Conservation (phyloP, 2,329 filamentous ascomycete species). For the Didymella sp. region DNA sequence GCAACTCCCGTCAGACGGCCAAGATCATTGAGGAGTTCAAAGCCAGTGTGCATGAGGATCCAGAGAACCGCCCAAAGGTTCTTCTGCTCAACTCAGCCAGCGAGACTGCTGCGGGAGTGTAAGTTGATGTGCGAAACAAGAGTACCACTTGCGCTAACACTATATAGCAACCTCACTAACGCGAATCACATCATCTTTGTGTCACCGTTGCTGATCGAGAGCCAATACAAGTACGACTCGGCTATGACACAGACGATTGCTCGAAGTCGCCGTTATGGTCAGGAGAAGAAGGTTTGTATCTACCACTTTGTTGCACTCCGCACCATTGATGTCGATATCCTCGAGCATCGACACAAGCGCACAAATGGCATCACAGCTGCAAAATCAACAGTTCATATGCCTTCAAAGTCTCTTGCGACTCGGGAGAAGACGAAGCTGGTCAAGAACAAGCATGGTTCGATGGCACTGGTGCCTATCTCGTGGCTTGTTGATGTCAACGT, state of each 20-base stretch:
- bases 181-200: constrained; percentile 72
- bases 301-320: constrained; percentile 85
- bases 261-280: constrained; percentile 64
- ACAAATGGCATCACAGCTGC: constrained; percentile 24
- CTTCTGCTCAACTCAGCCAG: constrained; percentile 65
- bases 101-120: constrained; percentile 67
- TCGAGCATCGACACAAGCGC: constrained; percentile 54
- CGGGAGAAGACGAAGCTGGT: constrained; percentile 34
- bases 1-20: constrained; percentile 20
- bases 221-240: constrained; percentile 62
- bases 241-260: constrained; percentile 70
- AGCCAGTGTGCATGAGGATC: constrained; percentile 21
- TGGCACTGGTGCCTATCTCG: constrained; percentile 37
- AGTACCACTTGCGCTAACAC: neutral
- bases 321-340: constrained; percentile 58
- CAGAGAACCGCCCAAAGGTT: constrained; percentile 52
- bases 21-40: constrained; percentile 42
- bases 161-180: constrained; percentile 63
- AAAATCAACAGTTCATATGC: constrained; percentile 3
- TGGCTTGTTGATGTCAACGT: constrained; percentile 31
- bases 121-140: constrained; percentile 37
- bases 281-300: constrained; percentile 63
- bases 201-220: constrained; percentile 59
- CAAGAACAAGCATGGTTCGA: constrained; percentile 19
- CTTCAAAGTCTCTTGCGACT: constrained; percentile 11